Percentiles rank a stretch among this genome's conserved stretches.
Evolutionary conservation across 202 grass and related monocot species (phyloP).

Genomic region (Brachypodium distachyon): DNA sequence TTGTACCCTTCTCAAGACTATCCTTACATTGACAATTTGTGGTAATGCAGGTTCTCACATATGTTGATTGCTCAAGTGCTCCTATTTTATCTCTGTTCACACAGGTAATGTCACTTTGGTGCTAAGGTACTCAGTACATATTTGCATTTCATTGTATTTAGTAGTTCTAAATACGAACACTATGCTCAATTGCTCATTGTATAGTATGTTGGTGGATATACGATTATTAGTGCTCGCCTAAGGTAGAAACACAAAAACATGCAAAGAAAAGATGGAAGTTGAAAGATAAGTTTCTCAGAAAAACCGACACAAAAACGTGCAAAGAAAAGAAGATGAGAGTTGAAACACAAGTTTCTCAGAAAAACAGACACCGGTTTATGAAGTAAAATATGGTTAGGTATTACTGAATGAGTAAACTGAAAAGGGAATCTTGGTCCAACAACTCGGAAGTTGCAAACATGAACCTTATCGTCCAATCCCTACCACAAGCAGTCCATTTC

Average conservation of each 20-base stretch:
- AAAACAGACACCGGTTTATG: not conserved
- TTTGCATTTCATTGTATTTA: not conserved
- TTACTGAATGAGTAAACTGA: not conserved
- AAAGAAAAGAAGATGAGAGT: not conserved
- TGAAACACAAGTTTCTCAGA: not conserved
- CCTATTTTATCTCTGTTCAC: slow-evolving; percentile 50
- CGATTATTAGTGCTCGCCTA: not conserved
- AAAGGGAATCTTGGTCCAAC: not conserved
- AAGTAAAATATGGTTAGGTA: not conserved
- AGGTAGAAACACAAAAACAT: not conserved
- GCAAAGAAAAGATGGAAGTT: not conserved
- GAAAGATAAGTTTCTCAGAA: too few species aligned
- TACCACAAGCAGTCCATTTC: not conserved
- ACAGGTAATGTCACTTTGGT: slow-evolving; percentile 47
- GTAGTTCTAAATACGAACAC: not conserved
- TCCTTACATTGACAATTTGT: slow-evolving; percentile 14
- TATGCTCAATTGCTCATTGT: not conserved
- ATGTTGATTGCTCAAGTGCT: slow-evolving; percentile 54
- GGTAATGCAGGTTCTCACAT: slow-evolving; percentile 61
- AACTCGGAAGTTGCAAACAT: not conserved
- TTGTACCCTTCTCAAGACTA: slow-evolving; percentile 5
- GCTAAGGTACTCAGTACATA: not conserved
- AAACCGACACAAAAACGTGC: not conserved
- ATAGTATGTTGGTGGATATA: not conserved
- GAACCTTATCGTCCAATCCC: not conserved